phyloP scores from a whole-genome alignment of 306 rosid species.

The Fagus sylvatica region DNA sequence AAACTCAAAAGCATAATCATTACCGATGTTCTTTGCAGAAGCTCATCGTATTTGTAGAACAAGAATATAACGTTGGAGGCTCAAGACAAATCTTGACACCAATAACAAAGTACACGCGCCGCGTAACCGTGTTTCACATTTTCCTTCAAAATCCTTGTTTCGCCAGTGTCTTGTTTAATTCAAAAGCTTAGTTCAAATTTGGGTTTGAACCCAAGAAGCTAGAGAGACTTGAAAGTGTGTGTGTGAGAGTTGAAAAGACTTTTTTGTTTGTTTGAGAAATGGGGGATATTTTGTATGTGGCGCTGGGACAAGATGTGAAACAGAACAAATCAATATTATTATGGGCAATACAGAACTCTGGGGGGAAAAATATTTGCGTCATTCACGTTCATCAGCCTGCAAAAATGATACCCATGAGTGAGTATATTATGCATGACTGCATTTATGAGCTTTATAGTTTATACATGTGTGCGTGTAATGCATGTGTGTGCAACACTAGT shows the following conservation, averaged over 20 bases:
- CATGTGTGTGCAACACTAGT: too few species aligned
- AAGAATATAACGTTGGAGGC: background rate
- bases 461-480: background rate
- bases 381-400: conserved; percentile 59
- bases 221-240: background rate
- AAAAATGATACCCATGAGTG: conserved; percentile 31
- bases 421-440: conserved; percentile 10
- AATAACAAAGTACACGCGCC: background rate
- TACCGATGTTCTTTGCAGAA: too few species aligned
- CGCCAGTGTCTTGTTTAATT: background rate
- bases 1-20: background rate
- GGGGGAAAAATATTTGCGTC: conserved; percentile 52
- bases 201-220: background rate
- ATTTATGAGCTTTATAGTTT: background rate
- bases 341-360: conserved; percentile 56
- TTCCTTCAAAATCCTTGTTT: background rate
- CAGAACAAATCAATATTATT: conserved; percentile 42
- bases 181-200: background rate
- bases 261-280: background rate
- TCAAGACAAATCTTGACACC: background rate
- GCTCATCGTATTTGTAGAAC: too few species aligned
- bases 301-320: conserved; percentile 55
- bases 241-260: background rate
- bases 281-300: conserved; percentile 63
- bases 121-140: too few species aligned